Evolutionary conservation across 495 filamentous ascomycete species (phyloP).

Genomic region (Penicillium arizonense): DNA sequence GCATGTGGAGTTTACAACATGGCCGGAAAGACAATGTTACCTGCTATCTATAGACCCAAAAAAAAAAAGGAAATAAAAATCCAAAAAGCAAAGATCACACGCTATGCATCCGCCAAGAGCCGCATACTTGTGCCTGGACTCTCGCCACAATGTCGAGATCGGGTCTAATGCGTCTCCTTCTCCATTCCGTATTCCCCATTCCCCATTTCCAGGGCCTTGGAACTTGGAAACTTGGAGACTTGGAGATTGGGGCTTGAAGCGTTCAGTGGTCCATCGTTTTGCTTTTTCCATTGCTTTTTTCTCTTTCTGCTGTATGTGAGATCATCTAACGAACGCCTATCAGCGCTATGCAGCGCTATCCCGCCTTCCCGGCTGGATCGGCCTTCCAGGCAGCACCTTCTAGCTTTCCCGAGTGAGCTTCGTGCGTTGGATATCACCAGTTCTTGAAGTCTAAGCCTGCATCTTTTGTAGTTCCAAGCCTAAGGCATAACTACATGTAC

Average conservation of each 20-base stretch:
- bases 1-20: neutral
- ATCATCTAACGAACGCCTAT: too few species aligned
- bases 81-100: too few species aligned
- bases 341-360: neutral
- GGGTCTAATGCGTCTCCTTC: neutral
- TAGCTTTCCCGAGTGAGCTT: neutral
- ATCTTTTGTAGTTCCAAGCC: neutral
- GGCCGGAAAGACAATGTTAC: too few species aligned
- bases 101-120: slow-evolving; percentile 3
- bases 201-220: slow-evolving; percentile 4
- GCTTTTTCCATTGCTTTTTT: slow-evolving; percentile 2
- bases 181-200: slow-evolving; percentile 9
- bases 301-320: too few species aligned
- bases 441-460: neutral
- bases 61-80: neutral
- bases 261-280: neutral
- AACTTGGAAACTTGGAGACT: too few species aligned
- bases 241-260: too few species aligned
- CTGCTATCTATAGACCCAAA: neutral
- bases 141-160: slow-evolving; percentile 2
- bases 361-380: neutral
- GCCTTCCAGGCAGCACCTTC: too few species aligned
- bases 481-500: neutral
- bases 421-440: neutral
- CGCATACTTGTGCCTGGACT: slow-evolving; percentile 1